Base-by-base conservation (phyloP, 257 asterid species). In the Solanum virginianum region DNA sequence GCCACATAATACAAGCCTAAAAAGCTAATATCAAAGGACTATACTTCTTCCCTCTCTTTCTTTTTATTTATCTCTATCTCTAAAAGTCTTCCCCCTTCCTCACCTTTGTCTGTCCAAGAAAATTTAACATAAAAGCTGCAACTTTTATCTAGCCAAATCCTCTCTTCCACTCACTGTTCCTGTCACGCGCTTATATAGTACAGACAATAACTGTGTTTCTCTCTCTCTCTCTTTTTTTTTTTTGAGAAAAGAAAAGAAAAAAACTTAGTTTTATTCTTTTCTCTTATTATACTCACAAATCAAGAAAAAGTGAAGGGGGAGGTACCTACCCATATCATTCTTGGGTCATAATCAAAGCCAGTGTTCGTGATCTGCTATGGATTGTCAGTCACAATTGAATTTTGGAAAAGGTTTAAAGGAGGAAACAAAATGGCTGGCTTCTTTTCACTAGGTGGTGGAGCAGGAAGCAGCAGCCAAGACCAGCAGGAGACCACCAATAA, bases 401-500 rank as follows among this genome's bases (percentile, higher is more conserved):
- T 57, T 75, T 47, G 85, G 22, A 83, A 87, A 79, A 84, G 86
- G 68, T n/a, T 84, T 85, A 36, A 45, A 70, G 85, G 85, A 75
- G 80, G 62, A 16, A 47, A 41, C 57, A 20, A 85, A 74, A 95
- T 95, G 99, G 94, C 99, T 87, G 95, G 93, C 68, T 95, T 95
- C 80, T 95, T 94, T 91, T 95, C 99, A 75, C 92, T 95, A 93
- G 93, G 94, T 29, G 91, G 94, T 10, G 95, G 81, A 6, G 85
- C 84, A 0, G 71, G 32, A 45, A 84, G 85, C 5, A 79, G 83
- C 5, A 51, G 80, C 66, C n/a, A 80, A 68, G 14, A 77, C 24
- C 82, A 89, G 32, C 83, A 88, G 47, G 88, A 85, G 7, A 89
- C 80, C 86, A 87, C 16, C 86, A 87, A 83, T 87, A 86, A 80